These are phyloP conservation scores for Penicillium pulvis DNA, from an alignment of 495 filamentous ascomycete species.

Conservation along the genomic window DNA sequence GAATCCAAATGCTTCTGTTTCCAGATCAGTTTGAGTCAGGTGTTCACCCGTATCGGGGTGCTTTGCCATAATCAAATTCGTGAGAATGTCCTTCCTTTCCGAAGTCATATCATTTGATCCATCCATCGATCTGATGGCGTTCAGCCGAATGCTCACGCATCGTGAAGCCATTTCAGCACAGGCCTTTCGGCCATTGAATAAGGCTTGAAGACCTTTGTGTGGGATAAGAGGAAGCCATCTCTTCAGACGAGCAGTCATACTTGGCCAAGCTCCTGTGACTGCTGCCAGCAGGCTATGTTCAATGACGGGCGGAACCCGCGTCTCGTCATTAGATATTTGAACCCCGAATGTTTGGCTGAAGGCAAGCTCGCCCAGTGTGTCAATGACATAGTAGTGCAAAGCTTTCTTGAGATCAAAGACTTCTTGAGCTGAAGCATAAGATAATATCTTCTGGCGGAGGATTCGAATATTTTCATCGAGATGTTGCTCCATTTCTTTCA, in stretches of 20 bases:
- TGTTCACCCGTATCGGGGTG: constrained; percentile 13
- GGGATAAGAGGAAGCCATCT: constrained; percentile 15
- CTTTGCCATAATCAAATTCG: constrained; percentile 17
- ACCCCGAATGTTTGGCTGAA: constrained; percentile 17
- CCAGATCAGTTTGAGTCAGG: constrained; percentile 9
- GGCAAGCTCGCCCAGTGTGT: constrained; percentile 11
- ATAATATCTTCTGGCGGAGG: constrained; percentile 11
- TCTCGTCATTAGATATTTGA: constrained; percentile 13
- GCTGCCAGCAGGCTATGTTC: constrained; percentile 18
- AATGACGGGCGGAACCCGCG: constrained; percentile 10
- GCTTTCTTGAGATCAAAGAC: constrained; percentile 14
- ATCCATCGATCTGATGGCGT: constrained; percentile 1
- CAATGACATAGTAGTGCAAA: constrained; percentile 14
- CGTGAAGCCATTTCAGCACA: constrained; percentile 13
- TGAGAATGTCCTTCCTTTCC: constrained; percentile 15
- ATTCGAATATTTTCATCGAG: constrained; percentile 11
- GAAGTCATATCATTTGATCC: not conserved
- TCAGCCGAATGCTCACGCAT: constrained; percentile 11
- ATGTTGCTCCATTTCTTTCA: constrained; percentile 18
- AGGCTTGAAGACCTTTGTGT: constrained; percentile 9
- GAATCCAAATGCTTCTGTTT: constrained; percentile 19
- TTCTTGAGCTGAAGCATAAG: constrained; percentile 1
- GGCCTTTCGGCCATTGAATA: constrained; percentile 12
- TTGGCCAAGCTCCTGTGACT: constrained; percentile 17
- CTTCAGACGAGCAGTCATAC: constrained; percentile 12